Evolutionary conservation across 2,329 filamentous ascomycete genomes (phyloP).

Genomic region (Pseudopyrenochaeta lycopersici): DNA sequence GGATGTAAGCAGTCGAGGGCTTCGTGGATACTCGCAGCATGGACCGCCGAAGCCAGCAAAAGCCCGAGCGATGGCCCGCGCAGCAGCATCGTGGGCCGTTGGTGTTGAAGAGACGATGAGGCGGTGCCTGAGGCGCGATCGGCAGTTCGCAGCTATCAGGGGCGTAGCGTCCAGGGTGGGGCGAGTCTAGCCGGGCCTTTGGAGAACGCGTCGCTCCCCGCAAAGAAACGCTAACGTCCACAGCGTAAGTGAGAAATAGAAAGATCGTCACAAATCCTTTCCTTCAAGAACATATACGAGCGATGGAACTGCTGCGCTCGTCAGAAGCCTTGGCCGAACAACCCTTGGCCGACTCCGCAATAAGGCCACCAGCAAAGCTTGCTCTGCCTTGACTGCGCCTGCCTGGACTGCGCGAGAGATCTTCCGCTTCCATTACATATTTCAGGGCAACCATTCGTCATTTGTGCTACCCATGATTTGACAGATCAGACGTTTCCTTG

Average conservation of each 20-base stretch:
- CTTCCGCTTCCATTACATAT: no score
- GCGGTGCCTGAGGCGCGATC: slow-evolving; percentile 12
- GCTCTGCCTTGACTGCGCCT: no score
- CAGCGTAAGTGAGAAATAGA: neutral
- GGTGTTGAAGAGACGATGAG: slow-evolving; percentile 10
- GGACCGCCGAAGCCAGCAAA: slow-evolving; percentile 10
- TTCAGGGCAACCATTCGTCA: no score
- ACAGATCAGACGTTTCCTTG: no score
- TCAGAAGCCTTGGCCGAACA: slow-evolving; percentile 1
- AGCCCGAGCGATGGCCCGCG: slow-evolving; percentile 13
- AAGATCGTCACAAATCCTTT: no score
- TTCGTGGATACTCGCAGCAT: slow-evolving; percentile 12
- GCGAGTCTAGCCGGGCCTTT: neutral
- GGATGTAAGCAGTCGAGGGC: slow-evolving; percentile 26
- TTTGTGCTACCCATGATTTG: no score
- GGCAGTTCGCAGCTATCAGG: slow-evolving; percentile 20
- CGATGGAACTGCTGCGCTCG: no score
- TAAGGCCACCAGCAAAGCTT: no score
- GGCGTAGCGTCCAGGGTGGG: slow-evolving; percentile 10
- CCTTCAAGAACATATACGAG: no score
- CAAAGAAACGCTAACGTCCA: neutral
- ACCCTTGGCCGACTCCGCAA: neutral
- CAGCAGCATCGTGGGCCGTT: slow-evolving; percentile 15
- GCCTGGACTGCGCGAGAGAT: no score
- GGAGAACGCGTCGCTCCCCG: neutral